Base-by-base conservation (phyloP, 352 stramenopile species). In the Phytopythium oedochilum region DNA sequence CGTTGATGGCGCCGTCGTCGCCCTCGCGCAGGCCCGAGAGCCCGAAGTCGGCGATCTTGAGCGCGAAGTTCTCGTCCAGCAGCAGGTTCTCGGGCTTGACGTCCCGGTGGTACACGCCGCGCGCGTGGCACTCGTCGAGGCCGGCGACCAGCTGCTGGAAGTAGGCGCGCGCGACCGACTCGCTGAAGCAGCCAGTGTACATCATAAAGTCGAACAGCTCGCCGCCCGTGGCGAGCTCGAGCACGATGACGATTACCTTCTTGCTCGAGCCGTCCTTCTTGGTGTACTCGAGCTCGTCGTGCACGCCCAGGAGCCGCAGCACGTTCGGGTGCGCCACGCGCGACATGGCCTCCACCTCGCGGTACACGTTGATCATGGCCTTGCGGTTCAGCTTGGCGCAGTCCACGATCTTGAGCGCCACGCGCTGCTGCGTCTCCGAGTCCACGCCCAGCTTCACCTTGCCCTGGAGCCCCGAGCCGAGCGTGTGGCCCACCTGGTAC, bases 1-100 rank as follows among this genome's bases (percentile, higher is more conserved):
- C 82, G n/a, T 63, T 66, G 45, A 83, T 68, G 43, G 68, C 72
- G 61, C 68, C 83, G 43, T 85, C 78, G 0, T 78, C 57, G 44
- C 75, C 75, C 64, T 89, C 77, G 32, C 71, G 70, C 45, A 95
- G 84, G 20, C 95, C 96, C 6, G 94, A 97, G n/a, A 98, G 73
- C 2, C 95, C 95, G 74, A 99, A 98, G 55, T 99, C 95, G 6
- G 89, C 94, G 25, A 99, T 87, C 61, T 98, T 98, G 59, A 98
- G 63, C 10, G 66, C 48, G 53, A 90, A 92, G 31, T 80, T 73
- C 18, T 86, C 73, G 64, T 96, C 87, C 31, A 98, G 57, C 15
- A 98, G 66, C 44, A 98, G 59, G 60, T 98, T 98, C 60, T 98
- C 92, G 5, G 92, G 92, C 69, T 98, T 97, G 57, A 98, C 93